Evolutionary conservation across 495 filamentous ascomycete genomes (phyloP).

Genomic region (Parathielavia hyrcaniae): DNA sequence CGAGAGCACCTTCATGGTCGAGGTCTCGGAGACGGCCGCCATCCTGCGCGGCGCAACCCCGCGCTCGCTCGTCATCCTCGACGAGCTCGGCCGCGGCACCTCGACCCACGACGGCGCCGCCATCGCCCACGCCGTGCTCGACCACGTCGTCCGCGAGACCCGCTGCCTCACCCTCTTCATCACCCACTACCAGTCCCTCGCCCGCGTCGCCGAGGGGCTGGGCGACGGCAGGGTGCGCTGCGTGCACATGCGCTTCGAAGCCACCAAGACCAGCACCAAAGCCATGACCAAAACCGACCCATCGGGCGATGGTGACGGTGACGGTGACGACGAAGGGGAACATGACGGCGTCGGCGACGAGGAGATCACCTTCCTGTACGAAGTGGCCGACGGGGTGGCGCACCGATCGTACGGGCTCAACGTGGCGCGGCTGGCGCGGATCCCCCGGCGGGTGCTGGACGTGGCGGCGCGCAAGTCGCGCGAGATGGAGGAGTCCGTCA

Average conservation of each 20-base stretch:
- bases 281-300: not conserved
- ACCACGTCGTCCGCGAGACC: conserved; percentile 69
- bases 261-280: conserved; percentile 22
- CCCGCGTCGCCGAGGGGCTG: conserved; percentile 62
- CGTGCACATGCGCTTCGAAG: conserved; percentile 78
- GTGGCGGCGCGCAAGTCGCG: conserved; percentile 71
- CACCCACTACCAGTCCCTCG: conserved; percentile 90
- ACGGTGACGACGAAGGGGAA: conserved; percentile 25
- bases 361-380: conserved; percentile 75
- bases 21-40: conserved; percentile 82
- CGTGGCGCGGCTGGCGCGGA: conserved; percentile 78
- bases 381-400: conserved; percentile 79
- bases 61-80: conserved; percentile 79
- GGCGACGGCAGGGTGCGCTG: conserved; percentile 56
- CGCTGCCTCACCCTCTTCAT: conserved; percentile 84
- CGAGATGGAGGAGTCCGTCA: conserved; percentile 71
- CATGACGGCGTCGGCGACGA: conserved; percentile 41
- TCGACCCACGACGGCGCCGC: conserved; percentile 93
- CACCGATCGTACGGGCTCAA: conserved; percentile 93
- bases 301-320: conserved; percentile 24
- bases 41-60: conserved; percentile 84
- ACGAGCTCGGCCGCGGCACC: conserved; percentile 90
- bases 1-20: conserved; percentile 97
- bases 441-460: conserved; percentile 69
- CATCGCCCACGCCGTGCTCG: conserved; percentile 87